Conservation (phyloP, 768 basidiomycete genomes). For the Suillus luteus region DNA sequence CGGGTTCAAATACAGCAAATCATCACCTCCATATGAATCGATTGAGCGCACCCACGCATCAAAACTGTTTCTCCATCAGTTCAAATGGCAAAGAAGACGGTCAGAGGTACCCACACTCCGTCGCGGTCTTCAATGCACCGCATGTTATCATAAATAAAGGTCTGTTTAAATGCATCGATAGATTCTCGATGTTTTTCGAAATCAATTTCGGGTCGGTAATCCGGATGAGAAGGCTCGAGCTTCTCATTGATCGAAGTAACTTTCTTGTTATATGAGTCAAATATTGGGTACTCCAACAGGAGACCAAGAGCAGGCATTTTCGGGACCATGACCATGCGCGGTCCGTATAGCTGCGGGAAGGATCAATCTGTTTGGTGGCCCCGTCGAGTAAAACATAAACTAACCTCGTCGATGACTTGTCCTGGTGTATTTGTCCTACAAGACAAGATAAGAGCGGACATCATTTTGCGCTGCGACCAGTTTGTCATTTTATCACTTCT, state of each 20-base stretch:
- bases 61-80: slow-evolving; percentile 49
- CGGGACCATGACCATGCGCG: slow-evolving; percentile 78
- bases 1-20: slow-evolving; percentile 76
- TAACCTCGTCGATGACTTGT: slow-evolving; percentile 72
- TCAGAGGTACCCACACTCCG: slow-evolving; percentile 60
- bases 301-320: slow-evolving; percentile 96
- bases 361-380: not conserved
- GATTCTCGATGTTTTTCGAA: slow-evolving; percentile 65
- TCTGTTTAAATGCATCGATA: slow-evolving; percentile 83
- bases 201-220: slow-evolving; percentile 72
- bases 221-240: slow-evolving; percentile 51
- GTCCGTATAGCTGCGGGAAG: slow-evolving; percentile 67
- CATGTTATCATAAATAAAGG: slow-evolving; percentile 86
- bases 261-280: slow-evolving; percentile 72
- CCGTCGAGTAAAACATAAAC: not conserved
- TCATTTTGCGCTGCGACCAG: slow-evolving; percentile 88
- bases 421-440: slow-evolving; percentile 77
- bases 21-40: slow-evolving; percentile 75
- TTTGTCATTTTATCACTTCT: slow-evolving; percentile 8
- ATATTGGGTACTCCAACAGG: slow-evolving; percentile 85
- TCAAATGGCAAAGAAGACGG: not conserved
- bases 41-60: slow-evolving; percentile 82
- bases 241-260: slow-evolving; percentile 48
- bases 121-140: slow-evolving; percentile 77
- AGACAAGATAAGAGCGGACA: slow-evolving; percentile 78